Percentiles rank a stretch among this genome's conserved stretches.
phyloP scores from a whole-genome alignment of 306 rosid species.

The Medicago arabica region DNA sequence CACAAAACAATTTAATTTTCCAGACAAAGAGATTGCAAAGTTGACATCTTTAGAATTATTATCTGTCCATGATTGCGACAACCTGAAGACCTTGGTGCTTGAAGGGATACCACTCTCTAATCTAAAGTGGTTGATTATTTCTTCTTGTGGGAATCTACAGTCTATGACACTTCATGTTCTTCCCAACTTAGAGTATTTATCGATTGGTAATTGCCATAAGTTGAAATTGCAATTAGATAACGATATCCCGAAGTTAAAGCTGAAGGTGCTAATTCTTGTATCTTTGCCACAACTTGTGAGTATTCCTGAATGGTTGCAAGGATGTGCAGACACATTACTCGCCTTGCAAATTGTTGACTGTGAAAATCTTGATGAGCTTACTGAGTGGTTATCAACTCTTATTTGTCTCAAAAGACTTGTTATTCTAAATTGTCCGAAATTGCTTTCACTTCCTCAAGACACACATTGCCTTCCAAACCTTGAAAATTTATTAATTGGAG shows the following conservation, averaged over 20 bases:
- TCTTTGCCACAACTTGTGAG: neutral
- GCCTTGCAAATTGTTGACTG: neutral
- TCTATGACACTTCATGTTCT: too few relatives aligned
- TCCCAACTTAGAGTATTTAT: too few relatives aligned
- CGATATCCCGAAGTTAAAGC: neutral
- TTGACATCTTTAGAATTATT: too few relatives aligned
- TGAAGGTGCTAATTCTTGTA: neutral
- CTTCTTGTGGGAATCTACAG: too few relatives aligned
- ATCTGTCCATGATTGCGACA: too few relatives aligned
- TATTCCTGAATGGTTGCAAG: constrained; percentile 12
- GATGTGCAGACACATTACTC: neutral
- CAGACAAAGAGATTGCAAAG: too few relatives aligned
- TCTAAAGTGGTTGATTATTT: too few relatives aligned
- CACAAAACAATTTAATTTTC: too few relatives aligned
- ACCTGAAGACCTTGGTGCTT: too few relatives aligned
- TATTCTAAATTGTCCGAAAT: neutral
- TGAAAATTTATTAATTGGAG: neutral
- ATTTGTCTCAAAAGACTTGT: neutral
- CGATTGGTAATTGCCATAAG: too few relatives aligned
- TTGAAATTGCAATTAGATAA: neutral
- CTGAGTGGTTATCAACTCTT: neutral
- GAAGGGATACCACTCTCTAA: too few relatives aligned
- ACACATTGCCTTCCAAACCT: neutral
- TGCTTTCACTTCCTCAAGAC: neutral
- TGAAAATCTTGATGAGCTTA: neutral